These are phyloP conservation scores for Coffea canephora DNA, from an alignment of 257 asterid species.

Conservation along the genomic window DNA sequence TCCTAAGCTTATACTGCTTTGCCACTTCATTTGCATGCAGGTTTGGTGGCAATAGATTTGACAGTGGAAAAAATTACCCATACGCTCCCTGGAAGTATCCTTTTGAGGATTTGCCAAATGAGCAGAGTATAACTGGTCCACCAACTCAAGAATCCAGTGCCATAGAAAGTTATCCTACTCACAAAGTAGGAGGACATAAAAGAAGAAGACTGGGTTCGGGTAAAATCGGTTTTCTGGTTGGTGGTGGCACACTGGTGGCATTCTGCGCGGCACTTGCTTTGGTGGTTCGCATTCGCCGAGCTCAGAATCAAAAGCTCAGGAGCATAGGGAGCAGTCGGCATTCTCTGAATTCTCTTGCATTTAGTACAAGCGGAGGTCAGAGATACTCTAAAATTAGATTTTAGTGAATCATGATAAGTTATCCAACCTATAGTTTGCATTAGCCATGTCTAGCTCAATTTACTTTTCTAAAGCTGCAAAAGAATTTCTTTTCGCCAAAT, in stretches of 20 bases:
- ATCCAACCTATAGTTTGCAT: background rate
- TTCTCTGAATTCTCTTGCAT: conserved; percentile 45
- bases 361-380: conserved; percentile 48
- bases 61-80: conserved; percentile 50
- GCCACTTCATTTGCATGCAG: conserved; percentile 34
- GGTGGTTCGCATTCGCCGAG: conserved; percentile 27
- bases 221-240: conserved; percentile 36
- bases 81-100: conserved; percentile 83
- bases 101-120: conserved; percentile 42
- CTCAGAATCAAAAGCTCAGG: conserved; percentile 23
- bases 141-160: conserved; percentile 64
- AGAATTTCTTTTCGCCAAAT: background rate
- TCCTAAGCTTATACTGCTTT: conserved; percentile 7
- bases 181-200: conserved; percentile 24
- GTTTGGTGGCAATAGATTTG: conserved; percentile 77
- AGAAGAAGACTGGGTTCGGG: conserved; percentile 39
- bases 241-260: conserved; percentile 53
- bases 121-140: conserved; percentile 55
- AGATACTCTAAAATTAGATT: background rate
- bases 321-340: conserved; percentile 33
- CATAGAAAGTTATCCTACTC: conserved; percentile 50
- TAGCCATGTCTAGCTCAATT: background rate
- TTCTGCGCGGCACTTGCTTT: conserved; percentile 42
- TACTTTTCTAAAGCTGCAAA: background rate
- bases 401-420: background rate